These are phyloP conservation scores for Microthlaspi erraticum DNA, from an alignment of 345 rosid genomes.

Conservation along the genomic window DNA sequence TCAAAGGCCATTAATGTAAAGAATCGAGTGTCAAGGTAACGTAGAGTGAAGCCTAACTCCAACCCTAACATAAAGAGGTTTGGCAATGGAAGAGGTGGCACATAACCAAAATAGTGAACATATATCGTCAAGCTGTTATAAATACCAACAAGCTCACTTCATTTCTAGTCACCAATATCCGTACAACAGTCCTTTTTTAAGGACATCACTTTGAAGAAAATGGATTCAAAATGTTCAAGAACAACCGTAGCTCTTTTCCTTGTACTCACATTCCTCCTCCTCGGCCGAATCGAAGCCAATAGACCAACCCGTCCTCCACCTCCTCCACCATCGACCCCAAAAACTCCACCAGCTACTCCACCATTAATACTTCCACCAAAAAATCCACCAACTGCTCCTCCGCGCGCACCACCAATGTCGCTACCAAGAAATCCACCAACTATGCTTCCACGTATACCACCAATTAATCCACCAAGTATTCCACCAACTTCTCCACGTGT, in stretches of 20 bases:
- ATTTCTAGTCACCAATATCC: conserved; percentile 1
- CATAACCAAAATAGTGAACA: neutral
- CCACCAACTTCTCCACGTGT: neutral
- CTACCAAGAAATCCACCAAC: neutral
- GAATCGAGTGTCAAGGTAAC: neutral
- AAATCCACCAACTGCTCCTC: neutral
- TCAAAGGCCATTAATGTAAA: neutral
- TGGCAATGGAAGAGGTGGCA: conserved; percentile 14
- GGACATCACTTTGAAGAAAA: neutral
- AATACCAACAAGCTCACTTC: neutral
- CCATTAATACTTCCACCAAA: neutral
- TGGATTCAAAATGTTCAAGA: conserved; percentile 18
- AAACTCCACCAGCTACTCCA: conserved; percentile 5
- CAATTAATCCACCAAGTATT: neutral
- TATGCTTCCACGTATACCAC: neutral
- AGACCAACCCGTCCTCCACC: neutral
- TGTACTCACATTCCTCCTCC: conserved; percentile 3
- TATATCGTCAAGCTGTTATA: conserved; percentile 24
- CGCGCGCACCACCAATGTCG: neutral
- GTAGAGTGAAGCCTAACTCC: conserved; percentile 8
- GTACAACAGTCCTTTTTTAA: neutral
- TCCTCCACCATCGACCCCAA: conserved; percentile 7
- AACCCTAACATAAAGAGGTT: conserved; percentile 26
- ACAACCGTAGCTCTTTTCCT: conserved; percentile 17
- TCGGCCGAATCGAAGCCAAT: conserved; percentile 8